These are phyloP conservation scores for Aspergillus brasiliensis DNA, from an alignment of 2,329 filamentous ascomycete species.

Conservation along the genomic window DNA sequence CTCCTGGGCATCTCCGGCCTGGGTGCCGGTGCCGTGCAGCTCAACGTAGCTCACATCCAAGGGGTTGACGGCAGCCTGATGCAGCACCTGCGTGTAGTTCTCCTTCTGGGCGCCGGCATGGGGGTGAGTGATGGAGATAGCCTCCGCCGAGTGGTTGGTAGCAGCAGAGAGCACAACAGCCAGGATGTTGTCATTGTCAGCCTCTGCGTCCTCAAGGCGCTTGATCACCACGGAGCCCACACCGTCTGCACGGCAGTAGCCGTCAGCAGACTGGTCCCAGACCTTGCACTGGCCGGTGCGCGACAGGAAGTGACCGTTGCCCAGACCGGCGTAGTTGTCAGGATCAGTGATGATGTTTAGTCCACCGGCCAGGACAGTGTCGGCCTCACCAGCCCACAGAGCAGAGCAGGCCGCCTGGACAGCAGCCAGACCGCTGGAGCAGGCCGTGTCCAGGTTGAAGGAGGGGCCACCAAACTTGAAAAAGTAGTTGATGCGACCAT, in stretches of 20 bases:
- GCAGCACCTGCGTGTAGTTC: constrained; percentile 42
- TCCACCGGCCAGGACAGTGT: constrained; percentile 78
- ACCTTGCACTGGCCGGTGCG: constrained; percentile 51
- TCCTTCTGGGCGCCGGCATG: constrained; percentile 42
- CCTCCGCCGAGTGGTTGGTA: constrained; percentile 52
- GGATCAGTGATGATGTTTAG: constrained; percentile 72
- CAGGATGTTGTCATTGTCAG: constrained; percentile 48
- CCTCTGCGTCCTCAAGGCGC: constrained; percentile 51
- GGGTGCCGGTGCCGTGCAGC: constrained; percentile 47
- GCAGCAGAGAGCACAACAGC: constrained; percentile 47
- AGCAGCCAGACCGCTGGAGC: constrained; percentile 63
- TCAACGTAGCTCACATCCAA: constrained; percentile 42
- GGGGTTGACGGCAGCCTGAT: constrained; percentile 39
- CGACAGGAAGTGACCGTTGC: constrained; percentile 48
- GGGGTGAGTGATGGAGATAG: constrained; percentile 47
- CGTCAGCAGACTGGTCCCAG: constrained; percentile 53
- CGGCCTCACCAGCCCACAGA: constrained; percentile 71
- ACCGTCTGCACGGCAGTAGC: constrained; percentile 58
- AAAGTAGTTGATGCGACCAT: constrained; percentile 70
- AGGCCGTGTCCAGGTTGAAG: constrained; percentile 73
- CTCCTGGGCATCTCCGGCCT: constrained; percentile 19
- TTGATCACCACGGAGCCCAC: constrained; percentile 56
- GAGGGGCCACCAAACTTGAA: constrained; percentile 74
- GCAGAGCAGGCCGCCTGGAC: constrained; percentile 72
- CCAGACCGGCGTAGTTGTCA: constrained; percentile 73